Evolutionary conservation across 1,284 basidiomycete species (phyloP).

Genomic region (Rhodotorula mucilaginosa): DNA sequence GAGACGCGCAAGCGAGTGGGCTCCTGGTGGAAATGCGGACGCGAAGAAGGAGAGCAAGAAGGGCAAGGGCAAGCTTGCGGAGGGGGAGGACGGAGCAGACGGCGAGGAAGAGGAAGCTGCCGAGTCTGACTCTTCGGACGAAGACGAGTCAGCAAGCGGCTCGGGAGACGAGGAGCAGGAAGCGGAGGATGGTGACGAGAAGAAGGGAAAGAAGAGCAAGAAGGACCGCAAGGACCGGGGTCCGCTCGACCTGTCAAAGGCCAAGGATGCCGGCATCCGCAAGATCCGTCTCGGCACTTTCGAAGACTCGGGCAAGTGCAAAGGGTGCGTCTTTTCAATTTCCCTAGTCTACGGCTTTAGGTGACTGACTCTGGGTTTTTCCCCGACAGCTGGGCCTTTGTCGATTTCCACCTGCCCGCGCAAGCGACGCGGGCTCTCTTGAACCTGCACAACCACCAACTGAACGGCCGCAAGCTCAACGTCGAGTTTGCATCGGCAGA

Average conservation of each 20-base stretch:
- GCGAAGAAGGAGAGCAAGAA: slow-evolving; percentile 22
- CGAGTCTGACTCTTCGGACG: slow-evolving; percentile 15
- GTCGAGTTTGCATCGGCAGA: slow-evolving; percentile 86
- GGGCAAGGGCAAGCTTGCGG: slow-evolving; percentile 49
- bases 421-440: slow-evolving; percentile 78
- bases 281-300: slow-evolving; percentile 93
- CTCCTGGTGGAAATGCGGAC: slow-evolving; percentile 30
- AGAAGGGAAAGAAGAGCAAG: slow-evolving; percentile 10
- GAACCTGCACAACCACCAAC: slow-evolving; percentile 77
- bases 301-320: slow-evolving; percentile 89
- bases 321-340: slow-evolving; percentile 64
- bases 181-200: slow-evolving; percentile 43
- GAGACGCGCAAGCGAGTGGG: slow-evolving; percentile 38
- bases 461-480: slow-evolving; percentile 78
- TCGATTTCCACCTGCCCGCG: slow-evolving; percentile 79
- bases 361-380: background rate
- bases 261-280: slow-evolving; percentile 63
- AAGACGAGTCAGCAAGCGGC: slow-evolving; percentile 18
- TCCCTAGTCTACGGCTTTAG: no score
- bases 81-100: slow-evolving; percentile 17
- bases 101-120: slow-evolving; percentile 10
- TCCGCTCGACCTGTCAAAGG: slow-evolving; percentile 30
- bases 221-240: slow-evolving; percentile 19
- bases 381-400: slow-evolving; percentile 76
- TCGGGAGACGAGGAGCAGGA: slow-evolving; percentile 35